Evolutionary conservation across 345 rosid genomes (phyloP).

Genomic region (Schrenkiella parvula): DNA sequence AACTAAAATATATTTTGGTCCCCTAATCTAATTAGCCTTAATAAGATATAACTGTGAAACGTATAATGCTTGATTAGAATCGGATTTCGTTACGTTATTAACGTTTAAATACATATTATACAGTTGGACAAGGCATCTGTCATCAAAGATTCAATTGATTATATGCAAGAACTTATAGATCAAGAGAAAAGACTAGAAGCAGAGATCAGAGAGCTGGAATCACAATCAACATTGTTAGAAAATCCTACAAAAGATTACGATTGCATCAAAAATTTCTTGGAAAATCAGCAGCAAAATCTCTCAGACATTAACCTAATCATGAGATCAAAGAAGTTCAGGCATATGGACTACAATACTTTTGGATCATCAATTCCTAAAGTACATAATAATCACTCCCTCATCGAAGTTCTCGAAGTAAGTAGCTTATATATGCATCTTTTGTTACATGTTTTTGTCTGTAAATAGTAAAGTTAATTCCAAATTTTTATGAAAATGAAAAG

Average conservation of each 20-base stretch:
- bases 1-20: slow-evolving; percentile 8
- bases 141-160: slow-evolving; percentile 80
- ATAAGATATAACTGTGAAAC: background rate
- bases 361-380: slow-evolving; percentile 30
- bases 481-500: slow-evolving; percentile 26
- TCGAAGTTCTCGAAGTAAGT: slow-evolving; percentile 58
- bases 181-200: slow-evolving; percentile 62
- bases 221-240: background rate
- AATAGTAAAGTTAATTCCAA: background rate
- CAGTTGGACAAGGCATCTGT: slow-evolving; percentile 98
- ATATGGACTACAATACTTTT: slow-evolving; percentile 34
- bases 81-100: background rate
- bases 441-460: background rate
- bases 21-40: background rate
- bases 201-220: slow-evolving; percentile 71
- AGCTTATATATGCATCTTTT: background rate
- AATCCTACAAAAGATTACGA: slow-evolving; percentile 31
- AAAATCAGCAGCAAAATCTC: slow-evolving; percentile 10
- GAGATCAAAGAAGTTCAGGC: slow-evolving; percentile 64
- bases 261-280: slow-evolving; percentile 37
- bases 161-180: slow-evolving; percentile 75
- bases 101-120: background rate
- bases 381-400: slow-evolving; percentile 35
- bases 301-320: slow-evolving; percentile 1
- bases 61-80: background rate